phyloP scores from a whole-genome alignment of 106 monocot species.

The Hemerocallis citrina region DNA sequence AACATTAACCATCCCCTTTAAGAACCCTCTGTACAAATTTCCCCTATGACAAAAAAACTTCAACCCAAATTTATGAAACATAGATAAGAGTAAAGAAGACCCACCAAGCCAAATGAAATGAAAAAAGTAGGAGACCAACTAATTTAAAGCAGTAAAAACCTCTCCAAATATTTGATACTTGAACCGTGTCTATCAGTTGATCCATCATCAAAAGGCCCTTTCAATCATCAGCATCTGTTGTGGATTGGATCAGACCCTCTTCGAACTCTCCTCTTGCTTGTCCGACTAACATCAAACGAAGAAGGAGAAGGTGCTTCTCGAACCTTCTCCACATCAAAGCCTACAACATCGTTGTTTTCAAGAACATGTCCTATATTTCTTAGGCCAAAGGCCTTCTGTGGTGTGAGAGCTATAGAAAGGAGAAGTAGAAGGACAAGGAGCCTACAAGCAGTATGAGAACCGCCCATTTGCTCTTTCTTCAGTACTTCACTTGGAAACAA shows the following conservation, averaged over 20 bases:
- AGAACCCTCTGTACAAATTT: conserved; percentile 40
- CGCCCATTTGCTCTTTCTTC: conserved; percentile 15
- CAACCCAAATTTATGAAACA: background rate
- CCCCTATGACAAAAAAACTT: conserved; percentile 10
- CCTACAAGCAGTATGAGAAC: conserved; percentile 3
- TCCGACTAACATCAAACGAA: conserved; percentile 29
- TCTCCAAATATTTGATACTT: too few relatives aligned
- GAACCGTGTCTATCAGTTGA: too few relatives aligned
- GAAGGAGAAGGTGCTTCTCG: conserved; percentile 21
- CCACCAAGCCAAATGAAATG: conserved; percentile 2
- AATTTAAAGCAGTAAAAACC: conserved; percentile 9
- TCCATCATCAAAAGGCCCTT: background rate
- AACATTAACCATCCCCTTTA: conserved; percentile 5
- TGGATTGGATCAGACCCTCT: conserved; percentile 83
- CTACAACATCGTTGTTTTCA: conserved; percentile 7
- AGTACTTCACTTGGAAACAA: background rate
- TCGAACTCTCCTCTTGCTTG: conserved; percentile 65
- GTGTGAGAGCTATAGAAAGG: conserved; percentile 16
- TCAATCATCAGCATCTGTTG: conserved; percentile 42
- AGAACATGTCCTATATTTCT: conserved; percentile 22
- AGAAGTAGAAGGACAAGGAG: conserved; percentile 17
- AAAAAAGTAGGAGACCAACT: conserved; percentile 10
- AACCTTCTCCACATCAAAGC: conserved; percentile 12
- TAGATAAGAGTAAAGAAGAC: conserved; percentile 9
- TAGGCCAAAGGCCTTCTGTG: conserved; percentile 12